A percentile compares a stretch with the other conserved stretches of the same genome.
Evolutionary conservation across 139 green algal genomes (phyloP).

Genomic region (Micromonas commoda): DNA sequence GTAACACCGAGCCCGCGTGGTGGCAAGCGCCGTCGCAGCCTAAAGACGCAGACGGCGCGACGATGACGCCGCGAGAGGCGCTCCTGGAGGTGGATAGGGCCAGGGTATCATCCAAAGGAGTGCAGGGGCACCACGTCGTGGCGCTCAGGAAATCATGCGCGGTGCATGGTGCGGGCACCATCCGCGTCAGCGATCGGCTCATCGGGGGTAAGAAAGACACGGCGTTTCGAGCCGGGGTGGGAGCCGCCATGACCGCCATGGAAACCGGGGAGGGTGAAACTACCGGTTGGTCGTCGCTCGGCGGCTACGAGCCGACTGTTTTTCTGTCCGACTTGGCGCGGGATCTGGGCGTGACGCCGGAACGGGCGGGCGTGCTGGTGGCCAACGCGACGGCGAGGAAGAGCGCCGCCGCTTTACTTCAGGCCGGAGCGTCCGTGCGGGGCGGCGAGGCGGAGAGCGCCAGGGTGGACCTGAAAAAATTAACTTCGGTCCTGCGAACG

Average conservation of each 20-base stretch:
- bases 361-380: background rate
- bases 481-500: background rate
- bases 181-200: background rate
- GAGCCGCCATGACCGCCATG: background rate
- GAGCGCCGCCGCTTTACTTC: background rate
- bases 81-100: background rate
- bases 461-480: background rate
- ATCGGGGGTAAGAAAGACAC: background rate
- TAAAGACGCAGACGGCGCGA: no score
- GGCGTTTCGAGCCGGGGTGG: background rate
- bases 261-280: background rate
- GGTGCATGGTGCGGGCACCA: background rate
- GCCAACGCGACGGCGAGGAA: background rate
- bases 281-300: background rate
- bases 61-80: no score
- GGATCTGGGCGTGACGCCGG: background rate
- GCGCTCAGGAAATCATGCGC: background rate
- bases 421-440: no score
- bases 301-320: background rate
- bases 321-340: background rate
- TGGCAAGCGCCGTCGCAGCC: no score
- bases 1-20: no score
- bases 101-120: background rate
- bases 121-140: background rate
- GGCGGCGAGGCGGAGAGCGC: background rate